phyloP scores from a whole-genome alignment of 2,329 filamentous ascomycete genomes.

The Mollisiaceae sp. region DNA sequence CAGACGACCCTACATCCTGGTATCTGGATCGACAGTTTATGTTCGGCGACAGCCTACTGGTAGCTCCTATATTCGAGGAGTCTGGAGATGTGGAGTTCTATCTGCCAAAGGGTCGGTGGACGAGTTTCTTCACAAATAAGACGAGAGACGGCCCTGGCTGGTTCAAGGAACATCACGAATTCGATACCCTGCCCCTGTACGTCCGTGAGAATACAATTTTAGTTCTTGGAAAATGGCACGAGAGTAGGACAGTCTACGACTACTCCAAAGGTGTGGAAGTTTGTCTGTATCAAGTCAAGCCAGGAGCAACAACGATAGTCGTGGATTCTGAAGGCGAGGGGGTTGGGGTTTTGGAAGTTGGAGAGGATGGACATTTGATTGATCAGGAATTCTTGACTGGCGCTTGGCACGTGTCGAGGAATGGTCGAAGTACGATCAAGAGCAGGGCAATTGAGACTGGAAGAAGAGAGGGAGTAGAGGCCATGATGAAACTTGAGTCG shows the following conservation, averaged over 20 bases:
- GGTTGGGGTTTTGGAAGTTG: slow-evolving; percentile 49
- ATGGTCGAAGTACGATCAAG: slow-evolving; percentile 24
- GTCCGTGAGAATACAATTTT: slow-evolving; percentile 46
- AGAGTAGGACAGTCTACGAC: slow-evolving; percentile 41
- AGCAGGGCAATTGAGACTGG: slow-evolving; percentile 5
- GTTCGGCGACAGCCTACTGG: slow-evolving; percentile 60
- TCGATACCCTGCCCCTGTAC: slow-evolving; percentile 54
- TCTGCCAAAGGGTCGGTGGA: slow-evolving; percentile 56
- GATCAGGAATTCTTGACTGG: slow-evolving; percentile 50
- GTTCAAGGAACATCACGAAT: slow-evolving; percentile 52
- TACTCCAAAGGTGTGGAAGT: slow-evolving; percentile 48
- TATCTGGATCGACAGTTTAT: slow-evolving; percentile 65
- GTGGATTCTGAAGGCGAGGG: slow-evolving; percentile 50
- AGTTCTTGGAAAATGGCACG: slow-evolving; percentile 38
- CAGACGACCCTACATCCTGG: slow-evolving; percentile 62
- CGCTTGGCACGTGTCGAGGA: slow-evolving; percentile 31
- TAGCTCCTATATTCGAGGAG: slow-evolving; percentile 64
- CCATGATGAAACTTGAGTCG: no score
- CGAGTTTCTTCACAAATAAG: slow-evolving; percentile 52
- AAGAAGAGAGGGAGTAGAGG: background rate
- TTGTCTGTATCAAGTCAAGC: slow-evolving; percentile 49
- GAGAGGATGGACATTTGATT: slow-evolving; percentile 47
- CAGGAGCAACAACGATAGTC: slow-evolving; percentile 50
- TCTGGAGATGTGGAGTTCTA: slow-evolving; percentile 62
- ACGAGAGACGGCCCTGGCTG: slow-evolving; percentile 49